Base-by-base conservation (phyloP, 352 stramenopile genomes). In the Phytophthora fragariae region DNA sequence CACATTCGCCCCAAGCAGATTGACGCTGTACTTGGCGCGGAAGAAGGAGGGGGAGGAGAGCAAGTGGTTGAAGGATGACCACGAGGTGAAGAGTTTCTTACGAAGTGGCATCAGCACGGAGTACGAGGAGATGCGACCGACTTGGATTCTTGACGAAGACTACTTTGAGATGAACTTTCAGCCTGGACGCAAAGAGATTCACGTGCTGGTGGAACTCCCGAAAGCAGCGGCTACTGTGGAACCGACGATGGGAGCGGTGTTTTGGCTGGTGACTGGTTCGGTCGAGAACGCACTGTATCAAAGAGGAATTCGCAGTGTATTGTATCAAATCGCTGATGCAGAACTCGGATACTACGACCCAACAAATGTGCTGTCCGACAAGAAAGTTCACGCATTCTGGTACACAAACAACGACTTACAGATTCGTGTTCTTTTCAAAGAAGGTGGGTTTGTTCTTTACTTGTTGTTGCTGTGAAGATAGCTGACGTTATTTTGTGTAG, bases 311-410 rank as follows among this genome's bases (percentile, higher is more conserved):
- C 52, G 52, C 24, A 24, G 52, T 12, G 39, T 3, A 19, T 2
- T 39, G 2, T 57, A 57, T 57, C 12, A 12, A 7, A 37, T 57
- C 27, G 52, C 52, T 41, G 52, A 57, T 57, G 11, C 9, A 57
- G 21, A 57, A 57, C 50, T 57, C 24, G 50, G 50, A 2, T 57
- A 57, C 10, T 57, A 57, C 52, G 52, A 57, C 12, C 52, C 52
- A 37, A 9, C 14, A 11, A 37, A 39, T 19, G 10, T 57, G 11
- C 24, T 24, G 17, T 15, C 0, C 14, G 52, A 37, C 11, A 39
- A 14, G 4, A 55, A 19, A 10, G 12, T 41, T 37, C 24, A 57
- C 41, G 52, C 52, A 4, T 57, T 57, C 52, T 37, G 24, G 52
- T 57, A 33, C 52, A n/a, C 11, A 19, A 14, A n/a, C 12, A 24